These are phyloP conservation scores for Salix exigua DNA, from an alignment of 345 rosid genomes.

Conservation along the genomic window DNA sequence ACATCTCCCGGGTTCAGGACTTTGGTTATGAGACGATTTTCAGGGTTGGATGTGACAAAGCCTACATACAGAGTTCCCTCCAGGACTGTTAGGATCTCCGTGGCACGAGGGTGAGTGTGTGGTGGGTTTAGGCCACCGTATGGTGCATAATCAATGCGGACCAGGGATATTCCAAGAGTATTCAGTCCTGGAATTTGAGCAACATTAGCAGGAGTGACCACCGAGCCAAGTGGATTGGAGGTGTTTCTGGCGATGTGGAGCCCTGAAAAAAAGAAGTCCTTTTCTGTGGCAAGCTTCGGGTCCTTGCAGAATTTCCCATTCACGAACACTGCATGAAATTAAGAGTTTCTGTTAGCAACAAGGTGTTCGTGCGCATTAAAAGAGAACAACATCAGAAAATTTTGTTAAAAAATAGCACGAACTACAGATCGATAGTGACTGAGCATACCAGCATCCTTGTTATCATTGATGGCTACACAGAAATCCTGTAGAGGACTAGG, in stretches of 20 bases:
- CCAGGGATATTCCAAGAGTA: constrained; percentile 5
- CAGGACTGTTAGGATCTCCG: not conserved
- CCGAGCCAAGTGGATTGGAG: not conserved
- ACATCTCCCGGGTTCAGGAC: constrained; percentile 4
- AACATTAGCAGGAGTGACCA: not conserved
- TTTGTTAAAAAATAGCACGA: too few species aligned
- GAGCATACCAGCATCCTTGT: not conserved
- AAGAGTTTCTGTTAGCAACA: too few species aligned
- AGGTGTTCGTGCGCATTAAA: too few species aligned
- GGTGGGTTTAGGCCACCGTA: not conserved
- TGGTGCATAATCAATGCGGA: not conserved
- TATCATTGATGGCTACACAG: constrained; percentile 2
- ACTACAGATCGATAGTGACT: too few species aligned
- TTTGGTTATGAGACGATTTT: constrained; percentile 8
- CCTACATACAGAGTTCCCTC: constrained; percentile 9
- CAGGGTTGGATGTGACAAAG: constrained; percentile 3
- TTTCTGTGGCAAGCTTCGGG: not conserved
- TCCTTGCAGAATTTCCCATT: constrained; percentile 13
- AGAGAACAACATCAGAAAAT: too few species aligned
- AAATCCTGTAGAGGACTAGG: constrained; percentile 15
- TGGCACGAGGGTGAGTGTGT: constrained; percentile 3
- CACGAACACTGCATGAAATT: not conserved
- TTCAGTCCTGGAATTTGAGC: constrained; percentile 5
- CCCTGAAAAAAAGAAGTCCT: not conserved
- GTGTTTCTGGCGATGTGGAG: not conserved